Conservation (phyloP, 805 yeast genomes). For the Candida ulmi region DNA sequence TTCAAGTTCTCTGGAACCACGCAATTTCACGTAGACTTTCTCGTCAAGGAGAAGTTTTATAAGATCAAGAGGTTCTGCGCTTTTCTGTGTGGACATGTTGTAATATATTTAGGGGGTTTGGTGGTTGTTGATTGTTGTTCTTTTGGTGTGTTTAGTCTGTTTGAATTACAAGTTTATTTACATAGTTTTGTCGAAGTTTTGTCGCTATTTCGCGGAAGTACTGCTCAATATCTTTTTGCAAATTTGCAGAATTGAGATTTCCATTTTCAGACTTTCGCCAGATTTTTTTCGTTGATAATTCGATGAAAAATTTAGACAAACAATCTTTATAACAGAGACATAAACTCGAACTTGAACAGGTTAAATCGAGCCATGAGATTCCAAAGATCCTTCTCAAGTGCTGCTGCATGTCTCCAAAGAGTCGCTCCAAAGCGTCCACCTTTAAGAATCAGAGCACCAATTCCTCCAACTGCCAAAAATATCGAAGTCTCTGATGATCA, state of each 20-base stretch:
- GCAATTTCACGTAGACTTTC: slow-evolving; percentile 75
- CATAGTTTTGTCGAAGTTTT: neutral
- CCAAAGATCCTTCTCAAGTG: slow-evolving; percentile 14
- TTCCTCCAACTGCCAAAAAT: slow-evolving; percentile 74
- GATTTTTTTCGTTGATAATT: neutral
- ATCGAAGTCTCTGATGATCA: slow-evolving; percentile 75
- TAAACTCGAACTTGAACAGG: neutral
- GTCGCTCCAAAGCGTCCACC: slow-evolving; percentile 11
- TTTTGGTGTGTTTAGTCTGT: too few relatives aligned
- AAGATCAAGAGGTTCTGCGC: slow-evolving; percentile 81
- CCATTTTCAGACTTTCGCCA: neutral
- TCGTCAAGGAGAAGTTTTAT: slow-evolving; percentile 85
- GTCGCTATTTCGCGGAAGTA: slow-evolving; percentile 1
- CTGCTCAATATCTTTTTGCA: too few relatives aligned
- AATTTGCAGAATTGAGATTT: neutral
- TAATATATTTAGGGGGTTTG: neutral
- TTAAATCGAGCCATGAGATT: neutral
- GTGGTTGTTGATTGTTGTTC: too few relatives aligned
- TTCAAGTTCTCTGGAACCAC: slow-evolving; percentile 89
- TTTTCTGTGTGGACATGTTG: slow-evolving; percentile 11
- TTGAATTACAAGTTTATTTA: too few relatives aligned
- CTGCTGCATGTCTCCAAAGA: slow-evolving; percentile 12
- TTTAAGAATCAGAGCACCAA: slow-evolving; percentile 63
- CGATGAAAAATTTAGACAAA: neutral
- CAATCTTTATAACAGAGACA: neutral